phyloP scores from a whole-genome alignment of 805 yeast species.

The Starmera caribaea region DNA sequence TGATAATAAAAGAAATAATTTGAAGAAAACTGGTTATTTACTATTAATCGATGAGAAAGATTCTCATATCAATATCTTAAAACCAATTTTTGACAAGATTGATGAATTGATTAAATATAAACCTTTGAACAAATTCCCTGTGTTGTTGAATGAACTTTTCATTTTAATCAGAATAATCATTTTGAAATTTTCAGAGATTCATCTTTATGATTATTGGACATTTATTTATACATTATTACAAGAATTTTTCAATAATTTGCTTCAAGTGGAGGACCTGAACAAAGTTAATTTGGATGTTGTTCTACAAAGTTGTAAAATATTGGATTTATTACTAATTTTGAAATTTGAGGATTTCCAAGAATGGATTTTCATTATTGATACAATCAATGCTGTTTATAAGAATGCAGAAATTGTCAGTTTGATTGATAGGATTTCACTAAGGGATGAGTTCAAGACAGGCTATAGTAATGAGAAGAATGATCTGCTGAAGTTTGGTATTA shows the following conservation, averaged over 20 bases:
- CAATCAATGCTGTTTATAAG: constrained; percentile 45
- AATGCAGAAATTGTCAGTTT: constrained; percentile 18
- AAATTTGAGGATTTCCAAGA: constrained; percentile 76
- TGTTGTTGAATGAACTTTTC: constrained; percentile 33
- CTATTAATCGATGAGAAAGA: constrained; percentile 55
- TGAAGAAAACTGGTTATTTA: constrained; percentile 58
- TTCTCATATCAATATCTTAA: constrained; percentile 36
- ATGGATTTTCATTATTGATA: constrained; percentile 79
- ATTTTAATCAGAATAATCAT: constrained; percentile 55
- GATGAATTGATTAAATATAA: constrained; percentile 28
- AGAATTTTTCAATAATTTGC: constrained; percentile 32
- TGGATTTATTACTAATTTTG: constrained; percentile 64
- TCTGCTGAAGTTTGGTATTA: constrained; percentile 10
- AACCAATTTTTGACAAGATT: constrained; percentile 35
- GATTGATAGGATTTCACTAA: constrained; percentile 15
- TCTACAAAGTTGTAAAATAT: constrained; percentile 60
- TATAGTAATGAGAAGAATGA: constrained; percentile 10
- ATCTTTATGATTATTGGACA: constrained; percentile 64
- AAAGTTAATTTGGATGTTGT: constrained; percentile 31
- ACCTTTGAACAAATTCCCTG: neutral
- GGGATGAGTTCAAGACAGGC: constrained; percentile 8
- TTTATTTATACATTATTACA: constrained; percentile 54
- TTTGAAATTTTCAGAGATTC: constrained; percentile 51
- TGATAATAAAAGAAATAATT: constrained; percentile 37
- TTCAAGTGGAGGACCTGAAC: constrained; percentile 18